A percentile compares a stretch with the other conserved stretches of the same genome.
Evolutionary conservation across 306 rosid genomes (phyloP).

Genomic region (Echinosophora koreensis): DNA sequence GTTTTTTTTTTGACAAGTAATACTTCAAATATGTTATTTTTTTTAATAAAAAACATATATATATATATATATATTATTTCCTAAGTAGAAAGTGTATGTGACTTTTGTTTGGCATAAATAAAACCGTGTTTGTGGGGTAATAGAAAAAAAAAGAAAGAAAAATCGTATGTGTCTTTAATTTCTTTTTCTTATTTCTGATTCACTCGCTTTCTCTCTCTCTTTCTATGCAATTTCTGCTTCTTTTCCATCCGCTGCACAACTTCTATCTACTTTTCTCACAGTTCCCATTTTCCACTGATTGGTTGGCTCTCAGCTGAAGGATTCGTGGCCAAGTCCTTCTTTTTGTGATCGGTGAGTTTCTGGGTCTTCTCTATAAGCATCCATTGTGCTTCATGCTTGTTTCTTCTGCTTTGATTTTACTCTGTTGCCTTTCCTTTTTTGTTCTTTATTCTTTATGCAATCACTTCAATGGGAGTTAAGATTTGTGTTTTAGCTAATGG

Average conservation of each 20-base stretch:
- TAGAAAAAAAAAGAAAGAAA: constrained; percentile 28
- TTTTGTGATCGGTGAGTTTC: constrained; percentile 63
- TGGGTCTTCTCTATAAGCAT: background rate
- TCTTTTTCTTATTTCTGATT: background rate
- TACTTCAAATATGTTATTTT: too few relatives aligned
- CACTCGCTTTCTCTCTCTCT: constrained; percentile 49
- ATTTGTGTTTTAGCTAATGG: constrained; percentile 36
- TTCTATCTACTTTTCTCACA: constrained; percentile 43
- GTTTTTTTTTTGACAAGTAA: too few relatives aligned
- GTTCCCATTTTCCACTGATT: constrained; percentile 47
- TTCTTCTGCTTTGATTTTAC: background rate
- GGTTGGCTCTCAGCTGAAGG: constrained; percentile 41
- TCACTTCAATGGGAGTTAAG: constrained; percentile 32
- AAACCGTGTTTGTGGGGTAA: background rate
- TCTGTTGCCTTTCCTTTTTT: background rate
- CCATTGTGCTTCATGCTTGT: constrained; percentile 11
- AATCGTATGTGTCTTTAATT: constrained; percentile 47
- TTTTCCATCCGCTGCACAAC: constrained; percentile 55
- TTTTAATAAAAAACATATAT: too few relatives aligned
- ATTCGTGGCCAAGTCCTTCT: constrained; percentile 34
- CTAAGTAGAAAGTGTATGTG: too few relatives aligned
- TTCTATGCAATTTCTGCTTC: constrained; percentile 54
- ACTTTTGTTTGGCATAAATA: too few relatives aligned
- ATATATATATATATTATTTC: too few relatives aligned
- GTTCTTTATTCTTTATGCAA: constrained; percentile 3